Conservation (phyloP, 2,329 filamentous ascomycete species). For the Colletotrichum eremochloae region DNA sequence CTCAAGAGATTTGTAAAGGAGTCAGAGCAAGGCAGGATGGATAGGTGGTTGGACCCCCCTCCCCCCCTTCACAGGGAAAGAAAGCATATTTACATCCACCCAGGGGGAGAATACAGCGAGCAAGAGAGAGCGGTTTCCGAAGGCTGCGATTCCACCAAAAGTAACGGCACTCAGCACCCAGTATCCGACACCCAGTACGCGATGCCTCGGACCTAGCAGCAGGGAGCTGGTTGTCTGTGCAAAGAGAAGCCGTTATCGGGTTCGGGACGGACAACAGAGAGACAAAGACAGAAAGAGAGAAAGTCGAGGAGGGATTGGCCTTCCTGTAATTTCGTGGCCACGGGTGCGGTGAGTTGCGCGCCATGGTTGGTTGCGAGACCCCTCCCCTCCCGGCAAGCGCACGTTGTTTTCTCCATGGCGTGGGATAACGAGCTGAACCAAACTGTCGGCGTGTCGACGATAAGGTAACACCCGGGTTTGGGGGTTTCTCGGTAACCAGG, state of each 20-base stretch:
- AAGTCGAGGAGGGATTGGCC: neutral
- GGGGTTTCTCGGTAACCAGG: neutral
- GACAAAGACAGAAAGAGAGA: neutral
- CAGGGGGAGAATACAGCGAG: neutral
- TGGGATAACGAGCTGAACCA: neutral
- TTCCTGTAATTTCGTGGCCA: neutral
- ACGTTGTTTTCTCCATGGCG: neutral
- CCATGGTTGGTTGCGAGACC: neutral
- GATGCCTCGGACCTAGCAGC: neutral
- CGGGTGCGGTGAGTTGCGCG: slow-evolving; percentile 16
- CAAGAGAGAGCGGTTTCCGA: slow-evolving; percentile 3
- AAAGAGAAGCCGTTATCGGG: neutral
- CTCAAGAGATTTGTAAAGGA: neutral
- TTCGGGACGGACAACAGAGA: neutral
- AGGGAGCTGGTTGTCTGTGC: neutral
- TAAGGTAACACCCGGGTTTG: neutral
- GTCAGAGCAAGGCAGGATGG: neutral
- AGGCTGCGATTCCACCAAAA: slow-evolving; percentile 10
- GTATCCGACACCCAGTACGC: neutral
- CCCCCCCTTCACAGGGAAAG: slow-evolving; percentile 17
- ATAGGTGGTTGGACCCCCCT: neutral
- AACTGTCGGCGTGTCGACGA: neutral
- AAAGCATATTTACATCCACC: slow-evolving; percentile 21
- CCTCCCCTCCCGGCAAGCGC: neutral
- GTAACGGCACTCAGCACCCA: neutral